phyloP scores from a whole-genome alignment of 495 filamentous ascomycete species.

The Cercophora scortea region DNA sequence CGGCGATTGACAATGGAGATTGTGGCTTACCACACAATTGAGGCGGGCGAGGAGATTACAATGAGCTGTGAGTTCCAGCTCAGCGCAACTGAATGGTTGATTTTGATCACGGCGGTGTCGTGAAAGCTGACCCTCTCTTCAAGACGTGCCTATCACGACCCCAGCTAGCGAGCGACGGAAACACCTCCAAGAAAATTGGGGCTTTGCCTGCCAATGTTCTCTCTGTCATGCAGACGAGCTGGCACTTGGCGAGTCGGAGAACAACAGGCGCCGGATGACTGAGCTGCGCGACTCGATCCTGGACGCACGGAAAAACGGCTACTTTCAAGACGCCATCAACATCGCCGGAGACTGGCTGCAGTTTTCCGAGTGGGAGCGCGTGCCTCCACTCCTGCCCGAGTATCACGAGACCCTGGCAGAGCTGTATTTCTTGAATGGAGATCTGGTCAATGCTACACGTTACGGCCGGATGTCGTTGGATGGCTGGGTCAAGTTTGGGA shows the following conservation, averaged over 20 bases:
- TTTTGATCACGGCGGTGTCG: neutral
- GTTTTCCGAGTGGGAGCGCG: constrained; percentile 23
- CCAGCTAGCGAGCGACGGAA: constrained; percentile 15
- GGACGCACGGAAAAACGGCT: constrained; percentile 21
- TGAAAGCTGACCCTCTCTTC: neutral
- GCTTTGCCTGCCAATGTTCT: constrained; percentile 31
- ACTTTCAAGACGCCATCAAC: constrained; percentile 26
- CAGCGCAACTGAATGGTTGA: too few species aligned
- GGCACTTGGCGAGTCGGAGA: constrained; percentile 28
- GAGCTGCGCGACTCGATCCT: constrained; percentile 21
- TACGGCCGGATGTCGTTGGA: constrained; percentile 32
- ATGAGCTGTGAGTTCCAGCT: constrained; percentile 29
- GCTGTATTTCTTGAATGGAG: constrained; percentile 24
- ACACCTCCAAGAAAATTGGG: constrained; percentile 26
- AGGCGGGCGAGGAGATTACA: constrained; percentile 31
- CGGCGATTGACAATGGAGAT: constrained; percentile 27
- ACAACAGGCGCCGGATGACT: constrained; percentile 22
- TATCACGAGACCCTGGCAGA: constrained; percentile 30
- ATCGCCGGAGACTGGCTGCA: constrained; percentile 24
- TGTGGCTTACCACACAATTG: constrained; percentile 29
- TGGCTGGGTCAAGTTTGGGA: constrained; percentile 26
- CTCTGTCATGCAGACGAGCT: constrained; percentile 26
- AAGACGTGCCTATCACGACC: constrained; percentile 27
- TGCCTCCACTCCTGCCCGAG: constrained; percentile 24
- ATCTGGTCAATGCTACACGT: constrained; percentile 24